phyloP scores from a whole-genome alignment of 345 rosid genomes.

The Clarkia xantiana region DNA sequence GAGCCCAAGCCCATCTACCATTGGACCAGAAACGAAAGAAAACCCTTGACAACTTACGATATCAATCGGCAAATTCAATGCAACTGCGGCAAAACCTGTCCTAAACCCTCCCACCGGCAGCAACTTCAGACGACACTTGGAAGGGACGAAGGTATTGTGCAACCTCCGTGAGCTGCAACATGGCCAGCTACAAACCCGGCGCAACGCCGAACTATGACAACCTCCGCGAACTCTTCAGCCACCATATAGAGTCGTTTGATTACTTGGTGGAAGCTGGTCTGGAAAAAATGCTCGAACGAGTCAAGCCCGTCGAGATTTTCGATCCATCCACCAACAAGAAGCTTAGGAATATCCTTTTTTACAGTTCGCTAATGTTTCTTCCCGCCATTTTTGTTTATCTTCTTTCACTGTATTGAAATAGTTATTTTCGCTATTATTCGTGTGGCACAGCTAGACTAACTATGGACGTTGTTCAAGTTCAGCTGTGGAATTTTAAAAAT shows the following conservation, averaged over 20 bases:
- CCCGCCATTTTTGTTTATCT: background rate
- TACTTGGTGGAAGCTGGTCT: conserved; percentile 69
- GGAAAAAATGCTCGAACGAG: conserved; percentile 41
- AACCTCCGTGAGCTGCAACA: background rate
- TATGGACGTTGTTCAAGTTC: no score
- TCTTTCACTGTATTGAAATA: background rate
- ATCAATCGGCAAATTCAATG: no score
- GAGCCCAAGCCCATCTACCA: no score
- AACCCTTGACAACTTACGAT: no score
- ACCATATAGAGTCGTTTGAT: conserved; percentile 78
- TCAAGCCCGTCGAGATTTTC: conserved; percentile 41
- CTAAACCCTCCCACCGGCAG: no score
- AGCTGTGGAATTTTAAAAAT: no score
- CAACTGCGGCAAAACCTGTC: no score
- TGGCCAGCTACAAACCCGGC: conserved; percentile 10
- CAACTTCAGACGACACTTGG: no score
- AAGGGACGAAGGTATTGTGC: no score
- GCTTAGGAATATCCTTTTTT: conserved; percentile 59
- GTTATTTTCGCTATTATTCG: background rate
- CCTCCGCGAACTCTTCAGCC: conserved; percentile 51
- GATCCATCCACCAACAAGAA: conserved; percentile 29
- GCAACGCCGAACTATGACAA: conserved; percentile 28
- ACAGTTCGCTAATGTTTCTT: no score
- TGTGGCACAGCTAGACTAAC: no score
- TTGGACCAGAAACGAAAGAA: no score